Conservation (phyloP, 345 rosid genomes). For the Combretum micranthum region DNA sequence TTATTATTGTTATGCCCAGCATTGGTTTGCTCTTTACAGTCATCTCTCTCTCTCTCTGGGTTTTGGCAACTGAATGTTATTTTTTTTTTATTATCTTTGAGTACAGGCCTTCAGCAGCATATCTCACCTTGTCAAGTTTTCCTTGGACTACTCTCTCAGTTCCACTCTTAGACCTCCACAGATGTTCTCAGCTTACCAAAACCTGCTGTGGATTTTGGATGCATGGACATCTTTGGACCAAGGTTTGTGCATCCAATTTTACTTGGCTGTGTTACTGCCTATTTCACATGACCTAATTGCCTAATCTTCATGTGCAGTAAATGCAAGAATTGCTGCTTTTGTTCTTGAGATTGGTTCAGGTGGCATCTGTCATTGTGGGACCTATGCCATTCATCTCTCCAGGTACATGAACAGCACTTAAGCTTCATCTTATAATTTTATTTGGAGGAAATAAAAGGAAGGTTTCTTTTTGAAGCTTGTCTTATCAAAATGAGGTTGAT, state of each 20-base stretch:
- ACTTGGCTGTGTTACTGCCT: not conserved
- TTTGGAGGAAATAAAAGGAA: too few relatives aligned
- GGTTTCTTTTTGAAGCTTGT: not conserved
- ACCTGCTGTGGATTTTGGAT: conserved; percentile 71
- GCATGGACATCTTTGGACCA: conserved; percentile 37
- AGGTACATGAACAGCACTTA: conserved; percentile 34
- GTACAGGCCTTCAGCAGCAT: conserved; percentile 40
- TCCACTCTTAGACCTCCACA: conserved; percentile 71
- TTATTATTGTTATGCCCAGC: too few relatives aligned
- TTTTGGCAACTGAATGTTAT: conserved; percentile 1
- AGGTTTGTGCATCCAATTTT: conserved; percentile 30
- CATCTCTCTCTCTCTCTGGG: too few relatives aligned
- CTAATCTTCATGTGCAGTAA: conserved; percentile 28
- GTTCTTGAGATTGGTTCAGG: conserved; percentile 85
- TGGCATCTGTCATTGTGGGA: conserved; percentile 92
- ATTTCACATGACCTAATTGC: conserved; percentile 1
- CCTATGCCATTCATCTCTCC: conserved; percentile 29
- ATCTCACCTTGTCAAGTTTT: conserved; percentile 36
- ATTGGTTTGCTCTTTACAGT: too few relatives aligned
- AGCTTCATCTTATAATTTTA: too few relatives aligned
- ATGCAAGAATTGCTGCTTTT: conserved; percentile 47
- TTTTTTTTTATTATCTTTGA: not conserved
- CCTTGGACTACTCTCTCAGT: conserved; percentile 48
- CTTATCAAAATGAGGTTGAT: not conserved
- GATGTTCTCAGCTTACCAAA: conserved; percentile 69